These are phyloP conservation scores for Jaapia argillacea DNA, from an alignment of 768 basidiomycete genomes.

Conservation along the genomic window DNA sequence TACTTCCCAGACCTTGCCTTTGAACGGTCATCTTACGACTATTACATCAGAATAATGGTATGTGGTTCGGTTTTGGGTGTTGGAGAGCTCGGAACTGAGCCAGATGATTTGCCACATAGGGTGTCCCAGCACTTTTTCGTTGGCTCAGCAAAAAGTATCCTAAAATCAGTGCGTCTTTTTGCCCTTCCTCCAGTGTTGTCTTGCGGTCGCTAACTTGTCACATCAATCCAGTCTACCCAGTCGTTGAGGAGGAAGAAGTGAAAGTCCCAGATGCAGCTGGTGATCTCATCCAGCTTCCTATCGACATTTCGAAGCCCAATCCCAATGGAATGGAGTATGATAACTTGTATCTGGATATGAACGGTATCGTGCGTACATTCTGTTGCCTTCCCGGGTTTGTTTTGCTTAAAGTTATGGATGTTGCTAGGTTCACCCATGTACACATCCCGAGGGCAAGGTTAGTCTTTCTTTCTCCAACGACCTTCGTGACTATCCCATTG, in stretches of 20 bases:
- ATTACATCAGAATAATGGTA: too few relatives aligned
- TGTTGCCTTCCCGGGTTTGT: slow-evolving; percentile 3
- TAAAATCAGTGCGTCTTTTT: slow-evolving; percentile 72
- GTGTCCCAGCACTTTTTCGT: slow-evolving; percentile 95
- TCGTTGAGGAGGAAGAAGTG: slow-evolving; percentile 76
- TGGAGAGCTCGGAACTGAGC: too few relatives aligned
- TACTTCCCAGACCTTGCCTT: too few relatives aligned
- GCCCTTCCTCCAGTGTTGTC: neutral
- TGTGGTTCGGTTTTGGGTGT: too few relatives aligned
- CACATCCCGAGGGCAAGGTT: slow-evolving; percentile 95
- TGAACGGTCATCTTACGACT: too few relatives aligned
- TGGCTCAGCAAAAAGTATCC: slow-evolving; percentile 99
- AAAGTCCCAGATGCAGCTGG: slow-evolving; percentile 62
- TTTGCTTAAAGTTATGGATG: slow-evolving; percentile 1
- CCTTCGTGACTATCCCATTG: slow-evolving; percentile 3
- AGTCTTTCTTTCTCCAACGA: slow-evolving; percentile 8
- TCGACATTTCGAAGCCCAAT: slow-evolving; percentile 74
- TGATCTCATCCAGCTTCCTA: slow-evolving; percentile 36
- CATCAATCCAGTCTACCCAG: slow-evolving; percentile 66
- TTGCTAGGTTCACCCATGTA: slow-evolving; percentile 89
- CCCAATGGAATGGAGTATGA: slow-evolving; percentile 97
- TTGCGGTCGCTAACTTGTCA: neutral
- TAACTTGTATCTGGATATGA: slow-evolving; percentile 98
- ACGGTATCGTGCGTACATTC: slow-evolving; percentile 74
- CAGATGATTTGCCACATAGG: slow-evolving; percentile 50